Base-by-base conservation (phyloP, 2,329 filamentous ascomycete genomes). In the Pestalotiopsis fici region DNA sequence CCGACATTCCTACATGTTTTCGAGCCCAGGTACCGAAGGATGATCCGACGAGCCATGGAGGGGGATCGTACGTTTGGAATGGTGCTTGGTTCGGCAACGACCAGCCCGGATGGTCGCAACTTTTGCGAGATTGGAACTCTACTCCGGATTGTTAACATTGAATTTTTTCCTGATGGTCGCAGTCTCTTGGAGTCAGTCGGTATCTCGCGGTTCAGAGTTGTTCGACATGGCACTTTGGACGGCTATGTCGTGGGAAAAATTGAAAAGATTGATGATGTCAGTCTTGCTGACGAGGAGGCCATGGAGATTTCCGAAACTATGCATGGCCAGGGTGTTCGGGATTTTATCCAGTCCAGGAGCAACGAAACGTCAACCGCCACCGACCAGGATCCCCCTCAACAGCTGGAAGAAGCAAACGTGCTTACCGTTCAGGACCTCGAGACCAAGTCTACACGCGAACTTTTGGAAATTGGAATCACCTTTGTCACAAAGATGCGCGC, bases 1-100 rank as follows among this genome's bases (percentile, higher is more conserved):
- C 93, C 92, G 0, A 95, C 93, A 0, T 96, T 96, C 72, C 82
- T 97, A 3, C 93, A 97, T 73, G 88, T 98, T n/a, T 97, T 97
- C 75, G 95, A 97, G 77, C 93, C 93, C n/a, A 87, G 93, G 6
- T 97, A 97, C 76, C 89, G 93, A 7, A 84, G 96, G n/a, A 96
- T 97, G 93, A 91, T 97, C 47, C 87, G 91, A 59, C 88, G 94
- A 43, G 91, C 89, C 0, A 82, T 97, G 65, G 91, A 94, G 69
- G 89, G 90, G 0, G 88, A 91, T 68, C 84, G 88, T 15, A 92
- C 89, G 27, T 97, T 98, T 74, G 95, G 95, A 27, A 97, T 97
- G 92, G 86, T 97, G 21, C 86, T 93, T 74, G 90, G 90, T 69
- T 92, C 91, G 71, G 82, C 87, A 81, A 60, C 77, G 70, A 67